A percentile compares a stretch with the other conserved stretches of the same genome.
Evolutionary conservation across 495 filamentous ascomycete genomes (phyloP).

Genomic region (Aspergillus leporis): DNA sequence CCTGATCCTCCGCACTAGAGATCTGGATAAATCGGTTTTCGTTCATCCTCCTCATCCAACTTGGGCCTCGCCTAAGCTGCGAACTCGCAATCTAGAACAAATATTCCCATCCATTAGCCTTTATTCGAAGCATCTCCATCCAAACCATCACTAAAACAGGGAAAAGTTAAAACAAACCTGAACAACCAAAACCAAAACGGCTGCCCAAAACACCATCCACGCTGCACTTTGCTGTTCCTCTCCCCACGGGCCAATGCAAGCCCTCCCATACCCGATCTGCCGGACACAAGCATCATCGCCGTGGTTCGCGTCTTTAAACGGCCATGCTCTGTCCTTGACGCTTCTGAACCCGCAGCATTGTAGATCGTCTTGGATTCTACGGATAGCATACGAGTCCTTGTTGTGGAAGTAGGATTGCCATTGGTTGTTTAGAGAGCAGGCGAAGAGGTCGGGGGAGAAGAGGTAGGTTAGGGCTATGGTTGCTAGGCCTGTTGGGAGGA

Average conservation of each 20-base stretch:
- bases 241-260: slow-evolving; percentile 31
- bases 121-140: neutral
- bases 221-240: slow-evolving; percentile 22
- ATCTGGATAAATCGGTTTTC: neutral
- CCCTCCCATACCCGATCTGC: slow-evolving; percentile 28
- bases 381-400: slow-evolving; percentile 52
- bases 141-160: neutral
- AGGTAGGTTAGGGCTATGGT: slow-evolving; percentile 58
- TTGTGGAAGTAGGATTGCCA: slow-evolving; percentile 54
- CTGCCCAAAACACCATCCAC: slow-evolving; percentile 32
- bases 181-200: slow-evolving; percentile 20
- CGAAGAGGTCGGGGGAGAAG: slow-evolving; percentile 42
- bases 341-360: slow-evolving; percentile 64
- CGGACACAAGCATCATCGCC: slow-evolving; percentile 32
- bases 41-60: neutral
- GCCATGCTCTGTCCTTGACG: slow-evolving; percentile 57
- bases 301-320: slow-evolving; percentile 46
- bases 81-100: neutral
- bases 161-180: slow-evolving; percentile 20
- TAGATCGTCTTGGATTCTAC: slow-evolving; percentile 62
- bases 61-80: neutral
- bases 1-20: neutral
- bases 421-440: slow-evolving; percentile 51
- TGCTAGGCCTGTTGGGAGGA: slow-evolving; percentile 53
- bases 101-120: neutral